Base-by-base conservation (phyloP, 1,284 basidiomycete species). In the Leccinum solheimii region DNA sequence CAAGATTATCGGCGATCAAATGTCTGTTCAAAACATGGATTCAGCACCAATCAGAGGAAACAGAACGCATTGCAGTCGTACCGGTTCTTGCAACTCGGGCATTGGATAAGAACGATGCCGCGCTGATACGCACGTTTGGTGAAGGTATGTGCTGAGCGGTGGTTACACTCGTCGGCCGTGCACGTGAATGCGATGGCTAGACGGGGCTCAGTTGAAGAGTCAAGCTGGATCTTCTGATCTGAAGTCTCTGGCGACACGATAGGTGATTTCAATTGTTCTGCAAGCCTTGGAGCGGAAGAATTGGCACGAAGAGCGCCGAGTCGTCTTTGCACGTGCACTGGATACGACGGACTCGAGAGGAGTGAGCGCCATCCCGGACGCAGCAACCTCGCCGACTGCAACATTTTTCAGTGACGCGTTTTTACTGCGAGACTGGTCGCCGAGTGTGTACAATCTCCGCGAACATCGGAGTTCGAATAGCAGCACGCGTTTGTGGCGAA, bases 61-160 rank as follows among this genome's bases (percentile, higher is more conserved):
- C 1, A 53, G 60, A 26, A 56, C 26, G 58, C 30, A 7, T 58
- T 3, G 56, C 56, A 16, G 16, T 76, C 84, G 63, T 73, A 94
- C 90, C 95, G 79, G 72, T 94, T 95, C 70, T 92, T 87, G 77
- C 97, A 98, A 16, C 85, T 85, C 1, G 96, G 95, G 77, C 97
- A 98, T 72, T 97, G 86, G 0, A 98, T 86, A 34, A 99, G 80
- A 1, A 98, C 96, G 59, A 98, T 91, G 0, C 97, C 97, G 54
- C 83, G 86, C 69, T 90, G 84, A 75, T 98, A 99, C 30, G 92
- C 86, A 38, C 86, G 82, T 72, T 88, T 91, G 10, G 91, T 85
- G 72, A 98, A 98, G 65, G 93, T 85, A 70, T 98, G 97, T 10
- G 92, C 88, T 9, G 92, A 95, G 2, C 96, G 87, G 66, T 91